Base-by-base conservation (phyloP, 306 rosid species). In the Fagus crenata region DNA sequence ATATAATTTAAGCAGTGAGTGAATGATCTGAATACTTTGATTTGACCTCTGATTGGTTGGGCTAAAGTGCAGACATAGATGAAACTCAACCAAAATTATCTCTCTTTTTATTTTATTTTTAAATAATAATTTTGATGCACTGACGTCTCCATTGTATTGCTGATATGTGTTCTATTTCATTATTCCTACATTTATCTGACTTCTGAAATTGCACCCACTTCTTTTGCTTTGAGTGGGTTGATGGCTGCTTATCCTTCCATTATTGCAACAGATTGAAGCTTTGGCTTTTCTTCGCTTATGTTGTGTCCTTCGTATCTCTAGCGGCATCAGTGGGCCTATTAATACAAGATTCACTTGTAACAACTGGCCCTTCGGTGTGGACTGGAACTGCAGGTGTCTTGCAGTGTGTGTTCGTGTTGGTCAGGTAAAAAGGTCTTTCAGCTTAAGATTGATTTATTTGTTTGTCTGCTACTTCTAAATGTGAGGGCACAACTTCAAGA, bases 251-350 rank as follows among this genome's bases (percentile, higher is more conserved):
- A 83, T 74, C 72, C 40, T 63, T 63, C 54, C 67, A 74, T 73
- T 54, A 73, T 78, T 68, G 79, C 74, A 58, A 87, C 92, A 94
- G 99, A 67, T 81, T 92, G 89, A 95, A 95, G 97, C 91, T 95
- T 63, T 95, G 99, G 99, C 97, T 95, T 81, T 95, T 95, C 90
- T 80, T 95, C 15, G 99, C 99, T 0, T 95, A 95, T 84, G 97
- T 95, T 46, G 93, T 95, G 40, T 91, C 99, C 68, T 95, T 95
- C 78, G 99, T 95, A 81, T 95, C 99, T 54, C 86, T 95, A 81
- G 99, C 99, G 28, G 99, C 97, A 80, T 89, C 99, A 9, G 97
- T 94, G 8, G 99, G 99, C 75, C 86, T 95, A 76, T 85, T 92
- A 73, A 92, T 95, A 69, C 97, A 89, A 61, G 99, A 95, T 84